Percentiles rank a stretch among this genome's conserved stretches.
phyloP scores from a whole-genome alignment of 106 monocot species.

The Apostasia ramifera region DNA sequence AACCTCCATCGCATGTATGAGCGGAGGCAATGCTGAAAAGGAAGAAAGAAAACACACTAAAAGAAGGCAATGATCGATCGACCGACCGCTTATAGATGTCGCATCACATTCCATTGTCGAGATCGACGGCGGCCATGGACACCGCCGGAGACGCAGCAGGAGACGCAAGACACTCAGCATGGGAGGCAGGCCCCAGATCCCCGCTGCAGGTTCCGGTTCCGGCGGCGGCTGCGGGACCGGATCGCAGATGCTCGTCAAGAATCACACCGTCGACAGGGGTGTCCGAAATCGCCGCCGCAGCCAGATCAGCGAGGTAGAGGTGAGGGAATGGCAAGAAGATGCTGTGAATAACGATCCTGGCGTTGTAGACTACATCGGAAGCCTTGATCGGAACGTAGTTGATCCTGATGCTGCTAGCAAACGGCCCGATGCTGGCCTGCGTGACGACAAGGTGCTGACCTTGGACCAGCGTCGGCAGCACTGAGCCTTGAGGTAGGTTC shows the following conservation, averaged over 20 bases:
- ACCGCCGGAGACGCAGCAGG: not conserved
- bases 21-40: too few relatives aligned
- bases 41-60: too few relatives aligned
- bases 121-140: not conserved
- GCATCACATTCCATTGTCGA: not conserved
- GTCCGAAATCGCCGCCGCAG: not conserved
- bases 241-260: not conserved
- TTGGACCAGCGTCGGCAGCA: slow-evolving; percentile 46
- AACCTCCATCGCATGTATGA: too few relatives aligned
- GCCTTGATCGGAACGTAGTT: slow-evolving; percentile 54
- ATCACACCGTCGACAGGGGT: not conserved
- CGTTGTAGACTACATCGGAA: slow-evolving; percentile 53
- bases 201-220: slow-evolving; percentile 1
- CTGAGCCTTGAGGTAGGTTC: slow-evolving; percentile 30
- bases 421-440: slow-evolving; percentile 4
- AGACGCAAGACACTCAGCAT: not conserved
- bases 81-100: too few relatives aligned
- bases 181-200: not conserved
- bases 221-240: not conserved
- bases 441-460: slow-evolving; percentile 46
- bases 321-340: slow-evolving; percentile 43
- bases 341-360: slow-evolving; percentile 49
- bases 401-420: slow-evolving; percentile 15
- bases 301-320: slow-evolving; percentile 22
- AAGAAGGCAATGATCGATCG: too few relatives aligned